Percentiles rank a stretch among this genome's conserved stretches.
These are phyloP conservation scores for Xylariales sp. DNA, from an alignment of 2,329 filamentous ascomycete species.

Conservation along the genomic window DNA sequence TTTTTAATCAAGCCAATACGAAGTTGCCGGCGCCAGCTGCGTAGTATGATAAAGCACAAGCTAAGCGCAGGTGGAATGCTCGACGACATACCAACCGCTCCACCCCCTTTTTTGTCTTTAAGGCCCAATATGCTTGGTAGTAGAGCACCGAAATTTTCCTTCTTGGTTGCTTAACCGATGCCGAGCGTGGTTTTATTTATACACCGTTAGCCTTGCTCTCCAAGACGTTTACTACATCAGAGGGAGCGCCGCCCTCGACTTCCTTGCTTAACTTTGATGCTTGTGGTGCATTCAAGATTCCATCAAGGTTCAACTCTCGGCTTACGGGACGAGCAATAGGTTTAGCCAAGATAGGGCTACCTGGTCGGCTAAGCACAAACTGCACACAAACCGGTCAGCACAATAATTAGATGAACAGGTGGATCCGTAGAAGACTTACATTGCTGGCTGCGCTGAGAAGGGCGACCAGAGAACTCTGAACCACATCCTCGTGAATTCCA, in stretches of 20 bases:
- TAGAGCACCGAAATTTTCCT: no score
- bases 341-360: constrained; percentile 62
- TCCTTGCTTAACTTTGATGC: constrained; percentile 16
- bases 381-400: constrained; percentile 25
- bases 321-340: constrained; percentile 45
- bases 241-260: constrained; percentile 12
- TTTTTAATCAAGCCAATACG: no score
- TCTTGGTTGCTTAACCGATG: no score
- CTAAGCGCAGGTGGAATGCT: no score
- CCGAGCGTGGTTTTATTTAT: no score
- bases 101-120: no score
- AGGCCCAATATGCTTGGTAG: no score
- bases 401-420: not conserved
- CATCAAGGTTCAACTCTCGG: constrained; percentile 29
- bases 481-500: constrained; percentile 87
- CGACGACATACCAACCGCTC: no score
- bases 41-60: no score
- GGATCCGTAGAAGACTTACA: constrained; percentile 49
- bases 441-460: constrained; percentile 81
- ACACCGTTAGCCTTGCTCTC: constrained; percentile 35
- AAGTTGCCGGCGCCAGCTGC: no score
- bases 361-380: constrained; percentile 69
- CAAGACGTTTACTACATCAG: constrained; percentile 28
- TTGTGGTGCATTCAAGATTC: constrained; percentile 11
- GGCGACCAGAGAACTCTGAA: constrained; percentile 83